These are phyloP conservation scores for Parastagonospora avenae DNA, from an alignment of 2,329 filamentous ascomycete genomes.

Conservation along the genomic window DNA sequence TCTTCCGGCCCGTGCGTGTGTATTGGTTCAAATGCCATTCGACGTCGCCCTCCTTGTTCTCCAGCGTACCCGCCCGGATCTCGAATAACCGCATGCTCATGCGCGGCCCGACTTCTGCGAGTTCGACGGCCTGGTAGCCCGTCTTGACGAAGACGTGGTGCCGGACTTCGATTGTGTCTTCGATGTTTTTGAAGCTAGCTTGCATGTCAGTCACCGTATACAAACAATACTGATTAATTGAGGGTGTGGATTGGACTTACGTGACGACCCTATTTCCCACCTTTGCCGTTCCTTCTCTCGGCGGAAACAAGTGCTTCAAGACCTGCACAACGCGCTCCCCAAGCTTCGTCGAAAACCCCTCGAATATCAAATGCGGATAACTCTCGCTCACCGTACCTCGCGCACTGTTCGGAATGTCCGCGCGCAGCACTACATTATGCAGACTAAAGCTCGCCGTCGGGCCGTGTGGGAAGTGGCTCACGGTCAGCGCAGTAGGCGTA, in stretches of 20 bases:
- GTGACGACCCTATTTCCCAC: slow-evolving; percentile 88
- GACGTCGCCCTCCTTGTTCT: slow-evolving; percentile 92
- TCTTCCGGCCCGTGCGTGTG: slow-evolving; percentile 90
- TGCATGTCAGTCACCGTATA: slow-evolving; percentile 1
- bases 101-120: slow-evolving; percentile 65
- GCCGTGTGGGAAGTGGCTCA: slow-evolving; percentile 87
- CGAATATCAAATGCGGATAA: slow-evolving; percentile 94
- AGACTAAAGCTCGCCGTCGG: slow-evolving; percentile 86
- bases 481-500: slow-evolving; percentile 84
- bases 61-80: slow-evolving; percentile 86
- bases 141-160: slow-evolving; percentile 95
- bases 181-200: slow-evolving; percentile 72
- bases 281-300: slow-evolving; percentile 78
- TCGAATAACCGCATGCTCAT: slow-evolving; percentile 99
- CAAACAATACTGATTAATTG: neutral
- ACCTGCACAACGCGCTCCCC: slow-evolving; percentile 86
- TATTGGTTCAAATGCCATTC: slow-evolving; percentile 98
- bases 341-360: slow-evolving; percentile 82
- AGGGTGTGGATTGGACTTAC: slow-evolving; percentile 53
- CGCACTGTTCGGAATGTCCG: slow-evolving; percentile 87
- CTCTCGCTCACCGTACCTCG: slow-evolving; percentile 88
- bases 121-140: slow-evolving; percentile 76
- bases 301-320: slow-evolving; percentile 92
- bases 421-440: slow-evolving; percentile 89
- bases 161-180: slow-evolving; percentile 84